phyloP scores from a whole-genome alignment of 169 alveolate genomes.

The Plasmodium gallinaceum region DNA sequence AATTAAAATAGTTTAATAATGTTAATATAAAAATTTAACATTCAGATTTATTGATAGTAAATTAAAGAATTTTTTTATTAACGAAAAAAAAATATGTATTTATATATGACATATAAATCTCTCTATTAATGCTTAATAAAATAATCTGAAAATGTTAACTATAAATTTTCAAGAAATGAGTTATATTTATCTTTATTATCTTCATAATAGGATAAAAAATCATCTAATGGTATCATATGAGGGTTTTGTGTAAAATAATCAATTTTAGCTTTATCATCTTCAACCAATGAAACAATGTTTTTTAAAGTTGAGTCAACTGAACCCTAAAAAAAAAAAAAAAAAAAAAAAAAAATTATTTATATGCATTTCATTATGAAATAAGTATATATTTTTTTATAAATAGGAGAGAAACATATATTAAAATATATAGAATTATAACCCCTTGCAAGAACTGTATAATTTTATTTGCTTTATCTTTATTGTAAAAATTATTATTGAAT shows the following conservation, averaged over 20 bases:
- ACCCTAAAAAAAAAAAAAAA: slow-evolving; percentile 33
- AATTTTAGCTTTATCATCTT: slow-evolving; percentile 37
- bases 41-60: too few relatives aligned
- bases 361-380: background rate
- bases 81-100: too few relatives aligned
- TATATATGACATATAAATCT: too few relatives aligned
- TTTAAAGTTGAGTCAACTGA: slow-evolving; percentile 62
- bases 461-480: slow-evolving; percentile 8
- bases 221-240: slow-evolving; percentile 55
- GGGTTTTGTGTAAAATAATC: slow-evolving; percentile 65
- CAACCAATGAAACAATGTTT: slow-evolving; percentile 61
- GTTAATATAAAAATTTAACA: too few relatives aligned
- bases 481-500: slow-evolving; percentile 19
- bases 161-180: slow-evolving; percentile 9
- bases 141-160: background rate
- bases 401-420: background rate
- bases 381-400: background rate
- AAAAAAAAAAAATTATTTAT: background rate
- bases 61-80: too few relatives aligned
- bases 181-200: slow-evolving; percentile 20
- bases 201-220: slow-evolving; percentile 34
- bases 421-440: slow-evolving; percentile 6
- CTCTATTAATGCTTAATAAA: background rate
- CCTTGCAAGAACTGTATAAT: slow-evolving; percentile 49
- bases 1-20: too few relatives aligned